Base-by-base conservation (phyloP, 805 yeast genomes). In the Candida sphagnicola region DNA sequence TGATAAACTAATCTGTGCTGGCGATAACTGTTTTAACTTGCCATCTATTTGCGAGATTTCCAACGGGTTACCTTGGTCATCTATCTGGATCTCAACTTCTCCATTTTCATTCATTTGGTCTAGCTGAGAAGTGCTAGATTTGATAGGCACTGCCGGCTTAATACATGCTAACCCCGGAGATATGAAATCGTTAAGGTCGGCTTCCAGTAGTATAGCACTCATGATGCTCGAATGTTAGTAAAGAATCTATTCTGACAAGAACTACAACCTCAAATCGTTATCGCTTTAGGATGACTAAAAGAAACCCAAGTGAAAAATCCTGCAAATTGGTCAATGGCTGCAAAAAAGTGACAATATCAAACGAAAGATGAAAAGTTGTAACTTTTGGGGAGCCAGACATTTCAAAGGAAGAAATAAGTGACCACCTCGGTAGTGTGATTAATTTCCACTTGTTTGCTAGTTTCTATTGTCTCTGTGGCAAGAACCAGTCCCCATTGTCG, bases 161-260 rank as follows among this genome's bases (percentile, higher is more conserved):
- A 90, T 82, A 57, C 99, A 93, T 0, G 96, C 98, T 18, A 86
- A 81, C 0, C 96, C 95, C 0, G 98, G 99, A 23, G 85, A 75
- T 31, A 93, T 91, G 63, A 89, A 93, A 62, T 93, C 99, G 61
- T 93, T 93, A 41, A 93, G 66, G 54, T 93, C 97, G 41, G 86
- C 93, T 16, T 88, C 90, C 6, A 95, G 84, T 38, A 91, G 70
- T 30, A 90, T 67, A 1, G 96, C 88, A 62, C 95, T 84, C 98
- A 90, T 89, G 5, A 30, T 23, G 24, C 24, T 10, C 6, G 10
- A 6, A 21, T 21, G 10, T 6, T 21, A 21, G 8, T 21, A 6
- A 21, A 10, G 14, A 6, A 8, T 13, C 14, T 14, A 6, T 13
- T 13, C 5, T 12, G 10, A 16, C 10, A 30, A 10, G 12, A 30